Conservation (phyloP, 768 basidiomycete species). For the Tricholoma flavovirens region DNA sequence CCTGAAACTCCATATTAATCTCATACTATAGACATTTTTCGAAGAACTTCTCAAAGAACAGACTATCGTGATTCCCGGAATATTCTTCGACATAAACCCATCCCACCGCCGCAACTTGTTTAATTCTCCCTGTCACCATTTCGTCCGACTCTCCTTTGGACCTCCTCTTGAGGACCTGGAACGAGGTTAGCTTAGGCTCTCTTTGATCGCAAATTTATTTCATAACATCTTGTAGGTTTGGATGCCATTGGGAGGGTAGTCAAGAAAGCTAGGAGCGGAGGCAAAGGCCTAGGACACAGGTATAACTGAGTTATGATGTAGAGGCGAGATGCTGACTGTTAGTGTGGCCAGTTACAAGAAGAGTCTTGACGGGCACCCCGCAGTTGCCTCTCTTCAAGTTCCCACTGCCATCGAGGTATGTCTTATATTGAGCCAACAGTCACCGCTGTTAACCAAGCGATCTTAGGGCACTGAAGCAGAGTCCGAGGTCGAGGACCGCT, state of each 20-base stretch:
- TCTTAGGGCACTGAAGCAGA: not conserved
- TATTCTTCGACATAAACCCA: conserved; percentile 84
- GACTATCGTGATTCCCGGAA: conserved; percentile 87
- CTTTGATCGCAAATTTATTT: not conserved
- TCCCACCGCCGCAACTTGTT: conserved; percentile 84
- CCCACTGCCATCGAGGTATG: conserved; percentile 11
- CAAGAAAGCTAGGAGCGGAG: conserved; percentile 61
- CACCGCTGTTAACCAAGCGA: not conserved
- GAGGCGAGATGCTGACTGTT: not conserved
- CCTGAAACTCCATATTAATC: not conserved
- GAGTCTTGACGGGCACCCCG: conserved; percentile 14
- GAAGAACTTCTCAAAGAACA: conserved; percentile 89
- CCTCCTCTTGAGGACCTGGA: conserved; percentile 77
- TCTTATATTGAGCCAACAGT: not conserved
- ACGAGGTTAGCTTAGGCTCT: conserved; percentile 40
- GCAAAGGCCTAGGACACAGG: conserved; percentile 60
- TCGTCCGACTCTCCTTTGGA: conserved; percentile 82
- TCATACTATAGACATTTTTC: conserved; percentile 75
- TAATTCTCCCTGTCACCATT: conserved; percentile 86
- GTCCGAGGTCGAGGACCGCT: not conserved
- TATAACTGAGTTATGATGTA: conserved; percentile 21
- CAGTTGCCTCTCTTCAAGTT: conserved; percentile 11
- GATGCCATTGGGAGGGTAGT: conserved; percentile 83
- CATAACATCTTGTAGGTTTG: conserved; percentile 43
- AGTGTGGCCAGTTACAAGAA: conserved; percentile 26